Base-by-base conservation (phyloP, 139 green algal genomes). In the Micractinium conductrix region DNA sequence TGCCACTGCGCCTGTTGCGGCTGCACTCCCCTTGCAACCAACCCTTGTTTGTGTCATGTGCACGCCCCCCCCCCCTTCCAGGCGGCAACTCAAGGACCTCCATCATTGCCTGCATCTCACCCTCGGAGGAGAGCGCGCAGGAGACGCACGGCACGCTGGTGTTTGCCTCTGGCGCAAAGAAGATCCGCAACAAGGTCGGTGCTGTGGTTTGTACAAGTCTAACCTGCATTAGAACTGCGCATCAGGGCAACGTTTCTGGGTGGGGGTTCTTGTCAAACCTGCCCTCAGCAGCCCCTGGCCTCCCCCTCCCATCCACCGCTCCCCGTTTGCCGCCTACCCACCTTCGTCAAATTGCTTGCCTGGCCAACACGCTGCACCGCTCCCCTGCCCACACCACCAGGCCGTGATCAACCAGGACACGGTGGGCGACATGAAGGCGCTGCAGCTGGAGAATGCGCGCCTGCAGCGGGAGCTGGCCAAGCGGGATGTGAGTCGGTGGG, bases 81-180 rank as follows among this genome's bases (percentile, higher is more conserved):
- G 96, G 96, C 35, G 96, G 96, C 74, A 99, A 99, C 85, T 91
- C 94, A 37, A 98, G 98, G 87, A 99, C 96, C 4, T 89, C 94
- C 21, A 96, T 99, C 80, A 93, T 99, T 35, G 96, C 96, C 60
- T 97, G 96, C 84, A 92, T 99, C 45, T 95, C 87, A 55, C 96
- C 96, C 24, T 85, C 87, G 22, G 84, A 80, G 74, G 88, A 75
- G 79, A 93, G 80, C 58, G 73, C 85, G 28, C 45, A 82, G n/a
- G 96, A 99, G 90, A 98, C 95, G 24, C 85, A 96, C 30, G 93
- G 88, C 87, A 99, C 96, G 21, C 91, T 99, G 24, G 88, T 91
- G 28, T 99, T 99, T 90, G 96, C 95, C 19, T 74, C 89, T 80
- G 86, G 95, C 14, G 95, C 96, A 38, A 99, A 99, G 92, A 90